Evolutionary conservation across 495 filamentous ascomycete species (phyloP), one percentile per base, ranked within the genome.

Genomic region (Chaetomidium leptoderma): DNA sequence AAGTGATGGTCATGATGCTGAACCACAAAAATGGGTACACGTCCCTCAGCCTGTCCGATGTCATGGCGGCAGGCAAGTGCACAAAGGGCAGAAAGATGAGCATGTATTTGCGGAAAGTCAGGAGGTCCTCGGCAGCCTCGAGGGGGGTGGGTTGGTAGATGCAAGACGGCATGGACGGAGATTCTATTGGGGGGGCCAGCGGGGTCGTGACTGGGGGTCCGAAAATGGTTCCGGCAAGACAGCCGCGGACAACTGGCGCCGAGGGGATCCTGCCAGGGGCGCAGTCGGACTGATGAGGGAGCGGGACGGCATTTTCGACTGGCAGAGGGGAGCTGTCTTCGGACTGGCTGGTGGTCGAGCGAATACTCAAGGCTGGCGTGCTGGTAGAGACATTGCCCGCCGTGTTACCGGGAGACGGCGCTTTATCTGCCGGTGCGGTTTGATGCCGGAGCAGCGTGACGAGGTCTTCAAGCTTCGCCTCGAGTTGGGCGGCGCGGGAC

Each of bases 11-110:
- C 72, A 83, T 80, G 29, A 84, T 81, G 56, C 73, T 77, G 24
- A 80, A 70, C 76, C 81, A 82, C 26, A 83, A 54, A 39, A 83
- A 79, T 0, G 82, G 81, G 17, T 75, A 70, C 32, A 71, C 55
- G 33, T 71, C 64, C 27, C 69, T 75, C 10, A 85, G 72, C 54
- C 74, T 66, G 4, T 73, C 65, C 5, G 79, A 74, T 0, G 76
- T 82, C 26, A 75, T 66, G 55, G 70, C 59, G 4, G 68, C 60
- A 0, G 75, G 74, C 5, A 85, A 69, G 54, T 73, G 60, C n/a
- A 69, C 57, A 11, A 71, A 63, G 1, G 70, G 70, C 19, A 73
- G 44, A 59, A 69, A 70, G 35, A 63, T 54, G 48, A 71, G 67
- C 57, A 69, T 70, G 49, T 66, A 58, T 23, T 67, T 62, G 13